A percentile compares a stretch with the other conserved stretches of the same genome.
Conservation (phyloP, 2,329 filamentous ascomycete genomes). For the Dactylonectria macrodidyma region DNA sequence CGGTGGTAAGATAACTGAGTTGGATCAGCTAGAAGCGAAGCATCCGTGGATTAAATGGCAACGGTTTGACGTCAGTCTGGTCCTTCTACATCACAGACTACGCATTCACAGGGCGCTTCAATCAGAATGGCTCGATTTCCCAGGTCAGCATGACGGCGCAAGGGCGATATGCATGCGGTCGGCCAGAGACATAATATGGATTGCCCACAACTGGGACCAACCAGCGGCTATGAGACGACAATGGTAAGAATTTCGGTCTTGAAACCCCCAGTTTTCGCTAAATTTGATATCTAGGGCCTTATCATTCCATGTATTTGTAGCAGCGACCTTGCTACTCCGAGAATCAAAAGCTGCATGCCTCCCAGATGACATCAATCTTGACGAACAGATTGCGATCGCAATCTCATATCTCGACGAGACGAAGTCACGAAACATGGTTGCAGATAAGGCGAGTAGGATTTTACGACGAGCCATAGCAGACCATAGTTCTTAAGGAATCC, state of each 20-base stretch:
- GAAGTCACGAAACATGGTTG: conserved; percentile 23
- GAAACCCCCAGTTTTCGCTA: background rate
- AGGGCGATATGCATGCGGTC: conserved; percentile 29
- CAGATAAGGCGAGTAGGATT: conserved; percentile 14
- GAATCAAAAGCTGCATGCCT: conserved; percentile 9
- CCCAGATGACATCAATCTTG: background rate
- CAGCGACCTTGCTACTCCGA: conserved; percentile 22
- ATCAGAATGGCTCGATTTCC: conserved; percentile 24
- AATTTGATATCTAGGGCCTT: conserved; percentile 1
- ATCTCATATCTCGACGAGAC: conserved; percentile 22
- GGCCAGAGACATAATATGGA: conserved; percentile 30
- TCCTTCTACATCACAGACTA: conserved; percentile 29
- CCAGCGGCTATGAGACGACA: conserved; percentile 30
- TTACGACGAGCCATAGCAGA: conserved; percentile 8
- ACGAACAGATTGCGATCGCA: conserved; percentile 16
- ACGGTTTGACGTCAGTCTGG: conserved; percentile 30
- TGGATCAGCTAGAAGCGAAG: conserved; percentile 16
- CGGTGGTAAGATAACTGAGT: conserved; percentile 9
- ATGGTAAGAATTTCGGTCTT: conserved; percentile 14
- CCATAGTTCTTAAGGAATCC: background rate
- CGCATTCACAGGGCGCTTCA: conserved; percentile 30
- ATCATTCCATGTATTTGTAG: conserved; percentile 23
- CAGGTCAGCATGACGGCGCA: conserved; percentile 22
- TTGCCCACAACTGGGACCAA: conserved; percentile 33
- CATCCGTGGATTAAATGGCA: conserved; percentile 37